Evolutionary conservation across 2,329 filamentous ascomycete species (phyloP), one percentile per base, ranked within the genome.

Genomic region (Xylaria sp.): DNA sequence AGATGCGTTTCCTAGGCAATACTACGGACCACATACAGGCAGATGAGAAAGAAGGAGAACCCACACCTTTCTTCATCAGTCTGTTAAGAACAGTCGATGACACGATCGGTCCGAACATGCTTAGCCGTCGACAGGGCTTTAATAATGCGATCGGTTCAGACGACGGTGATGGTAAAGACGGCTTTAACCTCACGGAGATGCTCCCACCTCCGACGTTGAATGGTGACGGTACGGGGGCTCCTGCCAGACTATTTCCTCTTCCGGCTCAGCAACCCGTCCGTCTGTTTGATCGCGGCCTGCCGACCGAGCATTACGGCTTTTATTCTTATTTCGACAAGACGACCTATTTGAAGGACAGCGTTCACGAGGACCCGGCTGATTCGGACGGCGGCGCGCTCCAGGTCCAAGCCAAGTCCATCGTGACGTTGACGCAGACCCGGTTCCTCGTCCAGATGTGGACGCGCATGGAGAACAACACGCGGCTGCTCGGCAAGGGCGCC

Each of bases 321-420:
- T 97, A 96, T 75, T 90, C 84, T 0, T 95, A 96, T 77, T 97
- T 90, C 72, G 87, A 92, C 73, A 90, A 92, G 61, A 89, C 88
- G 7, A 90, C 96, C 59, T 96, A 93, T 76, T 78, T 96, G 57
- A 85, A 50, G 13, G 62, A 69, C 48, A 60, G 48, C 6, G 59
- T 59, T 17, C 43, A 54, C n/a, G 48, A 16, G 21, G 60, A 63
- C 22, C 72, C 77, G 1, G 72, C 77, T 21, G 84, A 87, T 61
- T 63, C 74, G 42, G 72, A 83, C 56, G 85, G 85, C 38, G 85
- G 85, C 7, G 74, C 80, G 18, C 71, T 72, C 29, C 73, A 80
- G 63, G 71, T 71, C 2, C 81, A 85, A 56, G 84, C 85, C 16
- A 74, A 75, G 18, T 80, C 78, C 48, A 64, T 86, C 38, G 79